Evolutionary conservation across 2,329 filamentous ascomycete genomes (phyloP), one percentile per base, ranked within the genome.

Genomic region (Stagonosporopsis chrysanthemi): DNA sequence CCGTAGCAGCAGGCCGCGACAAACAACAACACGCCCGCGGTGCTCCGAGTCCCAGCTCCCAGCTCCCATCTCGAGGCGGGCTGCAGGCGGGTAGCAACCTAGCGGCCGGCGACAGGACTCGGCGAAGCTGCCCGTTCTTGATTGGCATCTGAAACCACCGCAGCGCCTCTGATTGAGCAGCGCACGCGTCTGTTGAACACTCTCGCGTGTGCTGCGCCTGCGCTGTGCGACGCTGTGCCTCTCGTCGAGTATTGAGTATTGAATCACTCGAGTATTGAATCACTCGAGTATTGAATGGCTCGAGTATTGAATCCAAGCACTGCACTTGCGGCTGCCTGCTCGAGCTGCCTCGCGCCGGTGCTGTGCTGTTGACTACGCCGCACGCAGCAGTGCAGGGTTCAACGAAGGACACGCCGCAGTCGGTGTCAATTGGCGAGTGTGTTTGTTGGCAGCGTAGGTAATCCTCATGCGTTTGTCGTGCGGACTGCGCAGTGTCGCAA

Each of bases 141-240:
- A 64, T 68, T 71, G 64, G 57, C 66, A 65, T 66, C 66, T 72
- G 72, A 71, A 74, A 73, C 71, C 64, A 52, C 48, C 46, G 22
- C 60, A 40, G 45, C 58, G 48, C 43, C 54, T 48, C 44, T 44
- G 43, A 48, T 44, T 57, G 63, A 48, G 39, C 54, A 61, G 56
- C 64, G 60, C 71, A 72, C 69, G 69, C 65, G 69, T 69, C 66
- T 67, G 66, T 65, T 64, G 59, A 66, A 69, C 66, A 45, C 56
- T 64, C 64, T 66, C 69, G 66, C 69, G 72, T 69, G 69, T 67
- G 58, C 62, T 66, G 52, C 56, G 64, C 66, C 64, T 63, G 61
- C 52, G 58, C 61, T 54, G 68, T 70, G 57, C 48, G 48, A 57
- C 54, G 29, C 44, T 48, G 54, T 52, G 43, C 54, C 19, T 42